phyloP scores from a whole-genome alignment of 2,329 filamentous ascomycete genomes.

The Dothideomycetidae sp. region DNA sequence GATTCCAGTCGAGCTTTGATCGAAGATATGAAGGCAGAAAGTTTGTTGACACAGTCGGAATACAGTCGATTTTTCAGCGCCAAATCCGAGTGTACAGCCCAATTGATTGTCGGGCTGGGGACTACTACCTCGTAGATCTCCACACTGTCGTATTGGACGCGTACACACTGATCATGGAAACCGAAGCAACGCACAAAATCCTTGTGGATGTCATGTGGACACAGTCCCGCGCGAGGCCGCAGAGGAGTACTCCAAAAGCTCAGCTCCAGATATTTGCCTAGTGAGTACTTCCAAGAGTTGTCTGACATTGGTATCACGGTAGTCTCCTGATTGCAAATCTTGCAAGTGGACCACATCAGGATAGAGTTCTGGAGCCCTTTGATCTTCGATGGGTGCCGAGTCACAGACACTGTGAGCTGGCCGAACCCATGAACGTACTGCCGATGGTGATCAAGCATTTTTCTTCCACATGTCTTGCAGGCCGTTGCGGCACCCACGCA shows the following conservation, averaged over 20 bases:
- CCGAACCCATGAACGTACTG: conserved; percentile 96
- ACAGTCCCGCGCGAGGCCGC: conserved; percentile 58
- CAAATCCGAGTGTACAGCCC: conserved; percentile 94
- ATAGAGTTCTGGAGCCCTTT: conserved; percentile 59
- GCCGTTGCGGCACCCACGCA: conserved; percentile 61
- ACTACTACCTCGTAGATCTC: conserved; percentile 90
- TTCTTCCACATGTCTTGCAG: conserved; percentile 73
- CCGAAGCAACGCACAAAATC: conserved; percentile 92
- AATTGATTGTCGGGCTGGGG: conserved; percentile 76
- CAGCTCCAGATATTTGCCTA: conserved; percentile 94
- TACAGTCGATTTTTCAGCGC: conserved; percentile 88
- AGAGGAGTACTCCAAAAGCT: conserved; percentile 88
- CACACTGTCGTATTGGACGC: conserved; percentile 85
- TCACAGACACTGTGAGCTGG: conserved; percentile 80
- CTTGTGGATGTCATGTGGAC: conserved; percentile 80
- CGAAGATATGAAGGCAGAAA: conserved; percentile 75
- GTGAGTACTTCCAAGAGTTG: conserved; percentile 94
- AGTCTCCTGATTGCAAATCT: conserved; percentile 79
- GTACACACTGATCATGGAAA: conserved; percentile 67
- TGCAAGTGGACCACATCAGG: conserved; percentile 96
- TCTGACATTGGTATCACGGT: conserved; percentile 83
- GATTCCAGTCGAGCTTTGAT: conserved; percentile 71
- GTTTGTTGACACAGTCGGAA: conserved; percentile 61
- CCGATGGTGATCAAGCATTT: conserved; percentile 82
- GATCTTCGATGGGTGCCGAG: conserved; percentile 54